phyloP scores from a whole-genome alignment of 2,329 filamentous ascomycete genomes.

The Colletotrichum lini region DNA sequence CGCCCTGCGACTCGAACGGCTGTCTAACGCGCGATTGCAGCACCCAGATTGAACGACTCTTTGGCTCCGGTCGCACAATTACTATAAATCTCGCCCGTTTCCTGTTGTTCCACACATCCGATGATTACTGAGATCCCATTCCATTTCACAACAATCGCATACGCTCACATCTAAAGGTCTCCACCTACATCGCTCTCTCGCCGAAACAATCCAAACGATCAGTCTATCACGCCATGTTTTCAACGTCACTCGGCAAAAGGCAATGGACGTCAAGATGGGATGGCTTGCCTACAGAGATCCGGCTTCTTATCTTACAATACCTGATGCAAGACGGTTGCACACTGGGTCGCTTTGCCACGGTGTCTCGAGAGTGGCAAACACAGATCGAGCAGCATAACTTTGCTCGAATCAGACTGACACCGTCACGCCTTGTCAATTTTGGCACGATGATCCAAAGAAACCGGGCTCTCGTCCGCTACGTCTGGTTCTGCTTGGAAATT shows the following conservation, averaged over 20 bases:
- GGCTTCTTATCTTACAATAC: constrained; percentile 44
- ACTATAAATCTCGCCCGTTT: not conserved
- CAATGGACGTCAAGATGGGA: constrained; percentile 38
- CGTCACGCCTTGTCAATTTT: constrained; percentile 48
- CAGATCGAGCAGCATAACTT: constrained; percentile 50
- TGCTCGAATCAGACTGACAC: constrained; percentile 49
- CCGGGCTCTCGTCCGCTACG: constrained; percentile 47
- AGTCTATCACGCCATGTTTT: not conserved
- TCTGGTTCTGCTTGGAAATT: constrained; percentile 51
- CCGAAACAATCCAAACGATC: not conserved
- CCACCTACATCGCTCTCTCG: not conserved
- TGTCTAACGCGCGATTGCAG: no score
- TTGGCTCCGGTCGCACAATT: not conserved
- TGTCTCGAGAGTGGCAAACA: constrained; percentile 51
- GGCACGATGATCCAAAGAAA: constrained; percentile 49
- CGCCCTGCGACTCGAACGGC: not conserved
- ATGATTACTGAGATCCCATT: not conserved
- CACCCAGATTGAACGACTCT: not conserved
- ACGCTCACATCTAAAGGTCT: not conserved
- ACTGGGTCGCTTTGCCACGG: constrained; percentile 47
- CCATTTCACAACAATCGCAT: not conserved
- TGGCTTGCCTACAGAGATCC: constrained; percentile 46
- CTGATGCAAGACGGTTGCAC: constrained; percentile 45
- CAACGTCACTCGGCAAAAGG: not conserved
- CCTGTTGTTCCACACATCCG: not conserved